Evolutionary conservation across 208 protist genomes (phyloP).

Genomic region (Herpetomonas tarakana): DNA sequence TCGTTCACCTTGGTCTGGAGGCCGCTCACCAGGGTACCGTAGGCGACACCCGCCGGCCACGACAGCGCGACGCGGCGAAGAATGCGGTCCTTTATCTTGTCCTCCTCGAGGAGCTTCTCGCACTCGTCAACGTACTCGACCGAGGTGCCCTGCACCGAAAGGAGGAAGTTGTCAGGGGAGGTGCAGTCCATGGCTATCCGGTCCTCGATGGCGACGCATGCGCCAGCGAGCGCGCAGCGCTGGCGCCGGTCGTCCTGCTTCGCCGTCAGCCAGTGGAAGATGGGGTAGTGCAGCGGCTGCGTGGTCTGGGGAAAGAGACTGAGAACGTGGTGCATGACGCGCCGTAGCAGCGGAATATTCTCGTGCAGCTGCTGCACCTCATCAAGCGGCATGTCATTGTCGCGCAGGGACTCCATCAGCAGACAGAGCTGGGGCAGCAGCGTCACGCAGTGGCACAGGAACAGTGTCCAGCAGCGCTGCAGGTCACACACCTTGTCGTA

Average conservation of each 20-base stretch:
- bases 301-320: conserved; percentile 35
- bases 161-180: conserved; percentile 39
- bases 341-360: conserved; percentile 14
- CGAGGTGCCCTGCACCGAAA: conserved; percentile 27
- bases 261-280: conserved; percentile 30
- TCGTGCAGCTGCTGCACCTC: conserved; percentile 7
- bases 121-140: conserved; percentile 40
- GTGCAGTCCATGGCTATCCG: conserved; percentile 33
- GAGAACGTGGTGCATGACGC: conserved; percentile 21
- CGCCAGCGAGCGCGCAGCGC: not conserved
- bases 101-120: conserved; percentile 23
- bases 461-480: conserved; percentile 28
- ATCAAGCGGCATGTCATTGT: conserved; percentile 5
- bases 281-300: conserved; percentile 15
- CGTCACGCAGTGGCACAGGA: conserved; percentile 32
- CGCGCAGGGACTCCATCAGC: conserved; percentile 23
- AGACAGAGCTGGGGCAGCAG: conserved; percentile 22
- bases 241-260: conserved; percentile 9
- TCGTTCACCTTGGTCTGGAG: conserved; percentile 8
- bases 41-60: conserved; percentile 16
- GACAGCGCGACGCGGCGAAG: conserved; percentile 23
- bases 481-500: conserved; percentile 11
- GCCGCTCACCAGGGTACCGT: conserved; percentile 8
- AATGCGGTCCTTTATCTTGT: conserved; percentile 23
- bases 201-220: not conserved